These are phyloP conservation scores for Austroboletus olivaceoglutinosus DNA, from an alignment of 1,284 basidiomycete genomes.

Conservation along the genomic window DNA sequence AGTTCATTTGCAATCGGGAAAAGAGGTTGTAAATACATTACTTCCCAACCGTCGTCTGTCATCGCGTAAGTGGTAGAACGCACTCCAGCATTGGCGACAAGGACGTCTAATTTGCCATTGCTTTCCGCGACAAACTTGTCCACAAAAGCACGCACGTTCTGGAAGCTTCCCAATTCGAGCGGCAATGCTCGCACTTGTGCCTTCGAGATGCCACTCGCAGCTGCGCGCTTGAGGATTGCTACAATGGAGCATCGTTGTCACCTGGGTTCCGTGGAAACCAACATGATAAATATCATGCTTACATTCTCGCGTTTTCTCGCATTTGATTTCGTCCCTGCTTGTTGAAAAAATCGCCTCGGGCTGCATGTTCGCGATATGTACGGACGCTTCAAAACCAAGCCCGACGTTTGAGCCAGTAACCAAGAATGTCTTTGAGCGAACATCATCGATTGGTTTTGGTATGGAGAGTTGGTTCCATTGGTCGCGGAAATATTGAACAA, in stretches of 20 bases:
- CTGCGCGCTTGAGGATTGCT: conserved; percentile 17
- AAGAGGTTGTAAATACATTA: conserved; percentile 11
- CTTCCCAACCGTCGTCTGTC: conserved; percentile 29
- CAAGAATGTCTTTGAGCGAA: conserved; percentile 25
- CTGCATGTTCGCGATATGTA: conserved; percentile 23
- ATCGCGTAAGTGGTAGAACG: conserved; percentile 5
- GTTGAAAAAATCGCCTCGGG: conserved; percentile 28
- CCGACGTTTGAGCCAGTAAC: conserved; percentile 34
- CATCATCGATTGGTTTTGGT: conserved; percentile 12
- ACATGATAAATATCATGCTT: background rate
- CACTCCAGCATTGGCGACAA: conserved; percentile 27
- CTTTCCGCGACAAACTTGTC: conserved; percentile 19
- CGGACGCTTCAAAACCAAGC: conserved; percentile 31
- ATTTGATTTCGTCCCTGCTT: conserved; percentile 24
- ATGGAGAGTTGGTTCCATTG: conserved; percentile 17
- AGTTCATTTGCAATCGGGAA: background rate
- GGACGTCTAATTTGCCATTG: conserved; percentile 12
- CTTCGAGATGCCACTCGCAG: background rate
- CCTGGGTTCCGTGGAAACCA: background rate
- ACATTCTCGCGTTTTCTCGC: conserved; percentile 23
- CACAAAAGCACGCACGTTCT: conserved; percentile 21
- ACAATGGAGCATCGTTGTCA: background rate
- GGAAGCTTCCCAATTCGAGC: conserved; percentile 23
- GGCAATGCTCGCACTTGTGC: conserved; percentile 15
- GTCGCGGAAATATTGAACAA: conserved; percentile 15